These are phyloP conservation scores for Candida gigantensis DNA, from an alignment of 1,139 yeast genomes.

Conservation along the genomic window DNA sequence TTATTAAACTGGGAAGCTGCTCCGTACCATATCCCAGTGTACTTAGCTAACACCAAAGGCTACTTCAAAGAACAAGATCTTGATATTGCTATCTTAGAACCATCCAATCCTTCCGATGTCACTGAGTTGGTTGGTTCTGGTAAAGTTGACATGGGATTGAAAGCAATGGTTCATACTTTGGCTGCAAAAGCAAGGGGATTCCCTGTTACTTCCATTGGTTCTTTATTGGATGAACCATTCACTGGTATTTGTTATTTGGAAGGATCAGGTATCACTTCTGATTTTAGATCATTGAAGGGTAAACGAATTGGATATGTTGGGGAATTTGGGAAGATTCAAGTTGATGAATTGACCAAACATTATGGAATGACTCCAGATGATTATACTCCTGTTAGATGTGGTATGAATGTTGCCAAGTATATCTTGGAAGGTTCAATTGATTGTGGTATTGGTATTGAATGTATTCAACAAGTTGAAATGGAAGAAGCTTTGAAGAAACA, in stretches of 20 bases:
- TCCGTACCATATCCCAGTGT: slow-evolving; percentile 58
- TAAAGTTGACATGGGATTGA: slow-evolving; percentile 58
- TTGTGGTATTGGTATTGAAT: slow-evolving; percentile 61
- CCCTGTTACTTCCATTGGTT: slow-evolving; percentile 58
- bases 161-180: slow-evolving; percentile 62
- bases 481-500: slow-evolving; percentile 49
- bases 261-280: slow-evolving; percentile 52
- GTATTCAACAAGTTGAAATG: slow-evolving; percentile 59
- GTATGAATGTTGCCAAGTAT: slow-evolving; percentile 60
- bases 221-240: slow-evolving; percentile 58
- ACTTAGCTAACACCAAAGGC: slow-evolving; percentile 52
- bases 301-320: slow-evolving; percentile 59
- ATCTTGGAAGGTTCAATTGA: slow-evolving; percentile 57
- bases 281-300: slow-evolving; percentile 53
- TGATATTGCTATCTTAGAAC: slow-evolving; percentile 55
- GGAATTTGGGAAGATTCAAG: slow-evolving; percentile 59
- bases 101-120: slow-evolving; percentile 60
- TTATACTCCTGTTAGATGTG: slow-evolving; percentile 61
- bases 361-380: slow-evolving; percentile 57
- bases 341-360: slow-evolving; percentile 56
- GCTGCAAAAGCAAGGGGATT: slow-evolving; percentile 63
- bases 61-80: slow-evolving; percentile 52
- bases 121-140: slow-evolving; percentile 60
- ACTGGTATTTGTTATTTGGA: slow-evolving; percentile 56
- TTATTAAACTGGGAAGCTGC: slow-evolving; percentile 59